Conservation (phyloP, 495 filamentous ascomycete species). For the Penicillium riverlandense region DNA sequence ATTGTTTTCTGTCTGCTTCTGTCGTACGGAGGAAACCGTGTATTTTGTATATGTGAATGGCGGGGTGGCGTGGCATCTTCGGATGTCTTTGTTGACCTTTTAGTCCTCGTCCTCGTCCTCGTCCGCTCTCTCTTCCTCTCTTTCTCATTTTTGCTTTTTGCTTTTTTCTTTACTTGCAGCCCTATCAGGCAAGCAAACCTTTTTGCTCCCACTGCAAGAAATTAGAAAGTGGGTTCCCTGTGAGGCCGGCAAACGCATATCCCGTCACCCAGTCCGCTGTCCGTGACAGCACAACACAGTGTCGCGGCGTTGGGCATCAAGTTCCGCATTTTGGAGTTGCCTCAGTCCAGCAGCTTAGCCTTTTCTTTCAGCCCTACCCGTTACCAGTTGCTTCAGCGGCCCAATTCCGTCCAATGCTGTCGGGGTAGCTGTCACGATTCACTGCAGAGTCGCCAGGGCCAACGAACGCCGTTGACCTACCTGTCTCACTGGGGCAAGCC, state of each 20-base stretch:
- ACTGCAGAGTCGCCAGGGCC: slow-evolving; percentile 20
- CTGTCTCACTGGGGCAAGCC: slow-evolving; percentile 1
- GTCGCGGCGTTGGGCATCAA: slow-evolving; percentile 25
- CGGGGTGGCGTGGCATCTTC: slow-evolving; percentile 11
- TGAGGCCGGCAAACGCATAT: too few species aligned
- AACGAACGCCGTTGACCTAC: slow-evolving; percentile 3
- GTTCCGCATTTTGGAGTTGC: slow-evolving; percentile 17
- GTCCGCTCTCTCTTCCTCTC: slow-evolving; percentile 1
- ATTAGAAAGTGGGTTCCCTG: too few species aligned
- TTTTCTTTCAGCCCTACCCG: slow-evolving; percentile 16
- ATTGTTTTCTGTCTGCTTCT: slow-evolving; percentile 6
- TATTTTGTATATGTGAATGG: slow-evolving; percentile 12
- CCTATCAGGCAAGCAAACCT: too few species aligned
- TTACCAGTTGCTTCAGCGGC: slow-evolving; percentile 1
- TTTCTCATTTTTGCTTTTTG: not conserved
- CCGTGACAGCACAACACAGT: too few species aligned
- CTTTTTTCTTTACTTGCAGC: too few species aligned
- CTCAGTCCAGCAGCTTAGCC: slow-evolving; percentile 2
- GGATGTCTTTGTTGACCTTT: slow-evolving; percentile 2
- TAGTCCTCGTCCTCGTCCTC: slow-evolving; percentile 4
- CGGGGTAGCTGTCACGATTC: slow-evolving; percentile 24
- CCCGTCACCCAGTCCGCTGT: too few species aligned
- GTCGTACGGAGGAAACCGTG: slow-evolving; percentile 5
- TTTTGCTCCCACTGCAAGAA: too few species aligned
- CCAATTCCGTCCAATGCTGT: slow-evolving; percentile 23